Evolutionary conservation across 257 asterid species (phyloP).

Genomic region (Prunella vulgaris): DNA sequence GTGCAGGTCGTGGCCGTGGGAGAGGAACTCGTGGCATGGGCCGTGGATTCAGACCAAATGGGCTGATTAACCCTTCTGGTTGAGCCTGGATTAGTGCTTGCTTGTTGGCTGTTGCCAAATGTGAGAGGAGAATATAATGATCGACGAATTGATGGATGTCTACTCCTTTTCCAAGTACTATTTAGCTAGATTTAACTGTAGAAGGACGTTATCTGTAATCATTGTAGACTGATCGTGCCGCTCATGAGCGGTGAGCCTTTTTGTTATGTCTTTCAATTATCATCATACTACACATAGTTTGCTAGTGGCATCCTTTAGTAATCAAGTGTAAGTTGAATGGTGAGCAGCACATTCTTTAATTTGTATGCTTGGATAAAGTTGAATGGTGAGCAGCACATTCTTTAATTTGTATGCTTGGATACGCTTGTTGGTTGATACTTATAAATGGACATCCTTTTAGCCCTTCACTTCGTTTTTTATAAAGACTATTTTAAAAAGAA

Average conservation of each 20-base stretch:
- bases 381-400: slow-evolving; percentile 70
- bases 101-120: slow-evolving; percentile 15
- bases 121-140: slow-evolving; percentile 20
- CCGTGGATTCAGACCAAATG: slow-evolving; percentile 74
- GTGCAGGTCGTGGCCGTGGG: slow-evolving; percentile 81
- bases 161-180: neutral
- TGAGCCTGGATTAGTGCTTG: slow-evolving; percentile 34
- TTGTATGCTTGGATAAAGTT: too few relatives aligned
- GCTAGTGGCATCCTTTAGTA: slow-evolving; percentile 30
- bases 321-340: slow-evolving; percentile 36
- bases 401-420: slow-evolving; percentile 49
- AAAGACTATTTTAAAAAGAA: neutral
- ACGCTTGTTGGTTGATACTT: slow-evolving; percentile 2
- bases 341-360: too few relatives aligned
- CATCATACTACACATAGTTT: slow-evolving; percentile 16
- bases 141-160: slow-evolving; percentile 19
- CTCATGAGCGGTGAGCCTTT: slow-evolving; percentile 58
- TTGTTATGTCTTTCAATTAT: slow-evolving; percentile 32
- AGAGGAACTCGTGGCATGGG: slow-evolving; percentile 76
- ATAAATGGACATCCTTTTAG: neutral
- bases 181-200: slow-evolving; percentile 34
- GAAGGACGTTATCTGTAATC: slow-evolving; percentile 34
- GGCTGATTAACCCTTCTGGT: slow-evolving; percentile 43
- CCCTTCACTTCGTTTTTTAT: neutral
- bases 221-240: slow-evolving; percentile 40